Evolutionary conservation across 2,329 filamentous ascomycete species (phyloP), one percentile per base, ranked within the genome.

Genomic region (Tolypocladium pustulatum): DNA sequence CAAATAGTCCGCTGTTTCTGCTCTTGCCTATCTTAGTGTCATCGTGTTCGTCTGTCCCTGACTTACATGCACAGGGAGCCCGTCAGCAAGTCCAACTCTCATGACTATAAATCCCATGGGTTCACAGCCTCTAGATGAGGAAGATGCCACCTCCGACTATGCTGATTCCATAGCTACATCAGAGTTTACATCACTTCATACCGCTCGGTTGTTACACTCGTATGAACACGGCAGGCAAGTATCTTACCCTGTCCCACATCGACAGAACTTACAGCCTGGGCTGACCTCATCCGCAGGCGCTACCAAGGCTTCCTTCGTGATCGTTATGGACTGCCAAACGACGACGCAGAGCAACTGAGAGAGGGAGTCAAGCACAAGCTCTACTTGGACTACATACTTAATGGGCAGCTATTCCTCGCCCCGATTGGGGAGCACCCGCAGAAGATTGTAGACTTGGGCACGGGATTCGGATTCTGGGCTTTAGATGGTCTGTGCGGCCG

Each of bases 391-490:
- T 76, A 83, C 56, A 65, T 81, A 12, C 66, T 80, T 8, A 66
- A 72, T 13, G 77, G 75, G 40, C 70, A 71, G 32, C 66, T 78
- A 13, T 75, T 72, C 58, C 59, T 76, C 0, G 72, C 78, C 1
- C 78, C 78, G 7, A 72, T 81, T 22, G 74, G 72, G 25, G 65
- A 72, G 30, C 66, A 70, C 27, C 76, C 76, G 2, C 78, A 80
- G 54, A 79, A 76, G 62, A 78, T 81, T 59, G 68, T 81, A 40
- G 78, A 81, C 60, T 65, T 81, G 20, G 79, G 78, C 32, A 80
- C 78, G 5, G 79, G 78, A 7, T 77, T 76, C 37, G 77, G 77
- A 34, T 73, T 82, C 49, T 86, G 83, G 83, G 81, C 82, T 2
- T 77, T 83, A 57, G 77, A 79, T 63, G 70, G 77, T 79, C 64